Percentiles rank a stretch among this genome's conserved stretches.
Evolutionary conservation across 139 green algal species (phyloP).

Genomic region (Auxenochlorella protothecoides): DNA sequence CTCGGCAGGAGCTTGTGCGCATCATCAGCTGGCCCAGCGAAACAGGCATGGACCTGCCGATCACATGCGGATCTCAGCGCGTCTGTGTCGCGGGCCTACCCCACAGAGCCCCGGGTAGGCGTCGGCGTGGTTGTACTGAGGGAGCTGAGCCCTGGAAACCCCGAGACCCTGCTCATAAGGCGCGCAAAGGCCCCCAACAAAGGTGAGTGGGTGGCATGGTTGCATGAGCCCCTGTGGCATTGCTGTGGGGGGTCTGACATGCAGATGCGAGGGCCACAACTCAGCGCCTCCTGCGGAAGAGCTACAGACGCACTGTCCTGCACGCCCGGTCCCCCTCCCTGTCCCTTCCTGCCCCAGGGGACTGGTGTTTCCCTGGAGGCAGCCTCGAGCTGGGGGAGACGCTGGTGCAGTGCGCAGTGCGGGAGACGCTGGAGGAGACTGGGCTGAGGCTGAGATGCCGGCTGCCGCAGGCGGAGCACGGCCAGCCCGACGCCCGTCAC

Average conservation of each 20-base stretch:
- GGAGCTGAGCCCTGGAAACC: neutral
- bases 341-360: neutral
- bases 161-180: conserved; percentile 42
- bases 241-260: neutral
- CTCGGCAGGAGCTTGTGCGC: too few relatives aligned
- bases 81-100: conserved; percentile 11
- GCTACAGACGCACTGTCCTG: too few relatives aligned
- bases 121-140: conserved; percentile 40
- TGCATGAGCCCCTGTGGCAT: conserved; percentile 15
- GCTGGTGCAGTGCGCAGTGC: conserved; percentile 36
- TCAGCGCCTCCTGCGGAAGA: too few relatives aligned
- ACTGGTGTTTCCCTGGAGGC: conserved; percentile 21
- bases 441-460: conserved; percentile 23
- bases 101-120: conserved; percentile 34
- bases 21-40: too few relatives aligned
- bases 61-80: too few relatives aligned
- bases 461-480: neutral
- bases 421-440: conserved; percentile 47
- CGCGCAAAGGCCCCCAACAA: conserved; percentile 45
- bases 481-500: too few relatives aligned
- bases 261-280: too few relatives aligned
- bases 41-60: too few relatives aligned
- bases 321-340: too few relatives aligned
- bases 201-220: conserved; percentile 22
- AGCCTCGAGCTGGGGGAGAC: conserved; percentile 38